Base-by-base conservation (phyloP, 768 basidiomycete species). In the Termitomyces sp. region DNA sequence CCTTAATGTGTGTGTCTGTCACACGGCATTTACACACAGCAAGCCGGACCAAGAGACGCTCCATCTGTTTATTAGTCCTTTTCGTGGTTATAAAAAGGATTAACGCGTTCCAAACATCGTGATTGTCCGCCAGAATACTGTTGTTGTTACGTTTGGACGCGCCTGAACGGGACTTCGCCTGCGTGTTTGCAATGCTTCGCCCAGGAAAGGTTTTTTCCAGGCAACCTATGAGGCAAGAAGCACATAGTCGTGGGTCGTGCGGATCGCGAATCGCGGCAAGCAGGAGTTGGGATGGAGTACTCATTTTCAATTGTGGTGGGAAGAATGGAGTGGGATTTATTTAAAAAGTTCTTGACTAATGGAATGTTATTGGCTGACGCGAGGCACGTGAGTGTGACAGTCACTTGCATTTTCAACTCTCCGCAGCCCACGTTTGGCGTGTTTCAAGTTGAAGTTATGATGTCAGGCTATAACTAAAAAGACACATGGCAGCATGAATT, bases 51-150 rank as follows among this genome's bases (percentile, higher is more conserved):
- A 59, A 39, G 20, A 55, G 56, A 18, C 59, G 13, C 12, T 60
- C 13, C 39, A 56, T 61, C 40, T 61, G 65, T 42, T 63, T 61
- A 16, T 39, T 60, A 1, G 59, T 57, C 11, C 59, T 32, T 51
- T 63, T 63, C 35, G 49, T 57, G 22, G 62, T 55, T 12, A 63
- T 35, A 48, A 66, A 61, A 18, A 51, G 36, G 7, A 57, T 55
- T 15, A 63, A 61, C 40, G 49, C 36, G 38, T 58, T 58, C 65
- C 62, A 59, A 18, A 61, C 49, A 9, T 66, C 56, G 49, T 63
- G 57, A 18, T 63, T 46, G 38, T 33, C 36, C 4, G 42, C 35
- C 16, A 58, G 33, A 13, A 18, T 2, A 28, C 28, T 28, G 28
- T 28, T 28, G 28, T 28, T 55, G 8, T 20, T 51, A 40, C 49